Base-by-base conservation (phyloP, 805 yeast genomes). In the Zygoascus biomembranicola region DNA sequence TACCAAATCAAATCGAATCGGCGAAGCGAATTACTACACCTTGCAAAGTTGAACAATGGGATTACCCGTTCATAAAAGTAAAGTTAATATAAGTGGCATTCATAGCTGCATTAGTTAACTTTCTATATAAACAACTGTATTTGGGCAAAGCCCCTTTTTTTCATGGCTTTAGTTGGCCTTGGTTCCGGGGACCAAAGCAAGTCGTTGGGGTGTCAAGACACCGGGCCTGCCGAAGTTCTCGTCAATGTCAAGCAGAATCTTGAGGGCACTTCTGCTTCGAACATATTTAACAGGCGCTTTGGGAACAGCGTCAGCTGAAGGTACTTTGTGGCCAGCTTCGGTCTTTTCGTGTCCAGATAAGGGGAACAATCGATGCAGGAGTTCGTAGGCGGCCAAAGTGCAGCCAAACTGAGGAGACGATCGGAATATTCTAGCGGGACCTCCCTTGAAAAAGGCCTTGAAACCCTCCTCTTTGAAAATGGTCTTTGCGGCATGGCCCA, bases 351-450 rank as follows among this genome's bases (percentile, higher is more conserved):
- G 59, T 18, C 71, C 71, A 6, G 73, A 82, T 59, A 85, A 77
- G 47, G 97, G 96, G 70, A 89, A 74, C 63, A 84, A 63, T 48
- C 77, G 79, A 68, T 92, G 96, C 69, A 92, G 82, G 35, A 94
- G 70, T 70, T 92, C 99, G 71, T 94, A 92, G 26, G 96, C 90
- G n/a, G 98, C 98, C 63, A 92, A 78, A 5, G 99, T 92, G 72
- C 90, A 90, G 52, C 98, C 99, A 69, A 92, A 92, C 71, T 92
- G 99, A 8, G 99, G 99, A 1, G 97, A 90, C 5, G 97, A 90
- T 71, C 98, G 80, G 64, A 90, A 75, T 42, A 92, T 90, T 70
- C 99, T 81, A 6, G 98, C 98, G 54, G 90, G 80, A 41, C 97
- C 95, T 63, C 99, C 99, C 75, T 92, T 92, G 78, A 90, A 92